These are phyloP conservation scores for Epichloe coenophiala DNA, from an alignment of 2,329 filamentous ascomycete species.

Conservation along the genomic window DNA sequence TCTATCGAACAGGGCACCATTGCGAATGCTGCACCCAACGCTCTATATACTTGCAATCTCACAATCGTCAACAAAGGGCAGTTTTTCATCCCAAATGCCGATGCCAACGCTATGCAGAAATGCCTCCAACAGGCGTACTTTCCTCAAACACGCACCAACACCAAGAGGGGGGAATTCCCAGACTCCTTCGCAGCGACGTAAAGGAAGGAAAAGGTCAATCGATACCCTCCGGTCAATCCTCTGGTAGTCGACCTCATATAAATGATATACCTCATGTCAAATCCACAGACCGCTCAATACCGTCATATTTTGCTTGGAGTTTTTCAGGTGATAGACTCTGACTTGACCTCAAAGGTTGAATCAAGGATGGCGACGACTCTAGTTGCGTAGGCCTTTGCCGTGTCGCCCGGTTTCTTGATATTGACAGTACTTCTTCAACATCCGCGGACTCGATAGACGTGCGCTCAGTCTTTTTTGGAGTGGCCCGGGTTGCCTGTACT, in stretches of 20 bases:
- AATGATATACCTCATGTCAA: conserved; percentile 5
- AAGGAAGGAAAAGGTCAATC: neutral
- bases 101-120: conserved; percentile 8
- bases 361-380: neutral
- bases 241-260: neutral
- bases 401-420: neutral
- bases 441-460: neutral
- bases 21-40: neutral
- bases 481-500: neutral
- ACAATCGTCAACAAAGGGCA: neutral
- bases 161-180: neutral
- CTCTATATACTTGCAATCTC: neutral
- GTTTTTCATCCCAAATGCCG: neutral
- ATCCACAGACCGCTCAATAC: conserved; percentile 16
- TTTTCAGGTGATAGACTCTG: neutral
- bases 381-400: neutral
- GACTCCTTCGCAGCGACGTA: neutral
- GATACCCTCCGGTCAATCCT: neutral
- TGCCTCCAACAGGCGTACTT: neutral
- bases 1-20: neutral
- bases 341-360: conserved; percentile 5
- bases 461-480: neutral
- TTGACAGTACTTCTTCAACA: conserved; percentile 2
- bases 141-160: neutral
- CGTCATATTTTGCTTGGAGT: conserved; percentile 14